phyloP scores from a whole-genome alignment of 345 rosid genomes.

The Draba incana region DNA sequence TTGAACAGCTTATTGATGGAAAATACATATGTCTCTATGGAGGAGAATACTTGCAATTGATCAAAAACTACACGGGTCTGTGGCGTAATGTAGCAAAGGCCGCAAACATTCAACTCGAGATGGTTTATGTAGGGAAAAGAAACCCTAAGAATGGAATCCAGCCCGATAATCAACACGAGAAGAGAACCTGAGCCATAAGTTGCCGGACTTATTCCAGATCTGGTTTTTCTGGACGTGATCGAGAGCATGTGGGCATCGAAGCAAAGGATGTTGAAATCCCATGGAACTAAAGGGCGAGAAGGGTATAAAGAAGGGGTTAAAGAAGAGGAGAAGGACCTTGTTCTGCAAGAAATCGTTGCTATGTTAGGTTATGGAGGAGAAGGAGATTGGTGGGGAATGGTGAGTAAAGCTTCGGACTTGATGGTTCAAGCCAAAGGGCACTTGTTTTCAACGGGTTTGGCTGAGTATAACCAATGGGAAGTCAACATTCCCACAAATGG shows the following conservation, averaged over 20 bases:
- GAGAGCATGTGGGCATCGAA: constrained; percentile 88
- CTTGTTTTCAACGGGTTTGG: constrained; percentile 42
- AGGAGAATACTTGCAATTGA: constrained; percentile 79
- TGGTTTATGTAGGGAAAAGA: constrained; percentile 78
- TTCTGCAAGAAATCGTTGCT: constrained; percentile 56
- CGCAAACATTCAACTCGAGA: constrained; percentile 50
- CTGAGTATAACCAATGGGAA: constrained; percentile 49
- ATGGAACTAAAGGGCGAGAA: constrained; percentile 29
- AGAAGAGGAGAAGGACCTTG: constrained; percentile 52
- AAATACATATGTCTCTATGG: constrained; percentile 72
- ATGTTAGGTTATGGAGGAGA: constrained; percentile 64
- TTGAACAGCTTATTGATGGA: constrained; percentile 49
- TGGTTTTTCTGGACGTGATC: constrained; percentile 91
- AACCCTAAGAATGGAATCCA: constrained; percentile 54
- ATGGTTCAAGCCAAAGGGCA: constrained; percentile 56
- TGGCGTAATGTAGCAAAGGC: constrained; percentile 44
- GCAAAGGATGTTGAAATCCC: constrained; percentile 43
- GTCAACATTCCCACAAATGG: constrained; percentile 42
- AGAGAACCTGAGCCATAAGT: constrained; percentile 52
- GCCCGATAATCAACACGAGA: constrained; percentile 37
- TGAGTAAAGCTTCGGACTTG: constrained; percentile 50
- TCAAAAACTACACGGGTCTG: constrained; percentile 49
- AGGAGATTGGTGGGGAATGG: constrained; percentile 66
- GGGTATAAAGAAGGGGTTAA: constrained; percentile 26
- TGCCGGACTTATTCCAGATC: constrained; percentile 45